Evolutionary conservation across 23 red algal genomes (phyloP).

Genomic region (Chondrus crispus): DNA sequence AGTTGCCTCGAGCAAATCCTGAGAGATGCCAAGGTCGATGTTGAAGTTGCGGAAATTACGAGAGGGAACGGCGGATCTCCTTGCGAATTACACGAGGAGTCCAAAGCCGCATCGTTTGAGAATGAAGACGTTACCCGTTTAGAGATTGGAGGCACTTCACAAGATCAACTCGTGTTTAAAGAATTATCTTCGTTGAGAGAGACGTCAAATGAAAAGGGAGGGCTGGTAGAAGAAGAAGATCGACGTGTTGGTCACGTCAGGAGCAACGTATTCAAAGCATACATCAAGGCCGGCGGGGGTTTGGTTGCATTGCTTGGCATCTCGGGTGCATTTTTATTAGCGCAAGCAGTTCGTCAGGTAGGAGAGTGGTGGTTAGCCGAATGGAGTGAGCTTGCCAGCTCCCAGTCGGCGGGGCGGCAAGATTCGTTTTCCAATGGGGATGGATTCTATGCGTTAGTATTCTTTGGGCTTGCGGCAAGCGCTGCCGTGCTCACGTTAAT

Average conservation of each 20-base stretch:
- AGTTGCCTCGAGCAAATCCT: neutral
- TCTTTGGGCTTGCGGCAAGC: neutral
- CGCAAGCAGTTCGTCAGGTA: conserved; percentile 17
- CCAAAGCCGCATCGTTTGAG: too few relatives aligned
- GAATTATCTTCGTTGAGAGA: too few relatives aligned
- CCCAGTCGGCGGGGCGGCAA: too few relatives aligned
- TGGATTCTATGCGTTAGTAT: neutral
- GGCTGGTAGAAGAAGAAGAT: conserved; percentile 5
- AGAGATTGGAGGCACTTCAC: too few relatives aligned
- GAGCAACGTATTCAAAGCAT: neutral
- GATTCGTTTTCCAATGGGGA: neutral
- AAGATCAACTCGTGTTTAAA: too few relatives aligned
- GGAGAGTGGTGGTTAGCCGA: conserved; percentile 7
- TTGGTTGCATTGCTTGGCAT: neutral
- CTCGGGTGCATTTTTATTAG: neutral
- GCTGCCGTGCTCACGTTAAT: neutral
- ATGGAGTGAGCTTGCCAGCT: too few relatives aligned
- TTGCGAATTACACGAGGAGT: too few relatives aligned
- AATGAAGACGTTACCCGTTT: too few relatives aligned
- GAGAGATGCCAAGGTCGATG: neutral
- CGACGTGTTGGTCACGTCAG: neutral
- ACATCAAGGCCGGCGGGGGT: conserved; percentile 19
- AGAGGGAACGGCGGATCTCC: too few relatives aligned
- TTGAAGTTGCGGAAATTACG: neutral
- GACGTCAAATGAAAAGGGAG: neutral